Evolutionary conservation across 345 rosid genomes (phyloP), one percentile per base, ranked within the genome.

Genomic region (Dimocarpus longan): DNA sequence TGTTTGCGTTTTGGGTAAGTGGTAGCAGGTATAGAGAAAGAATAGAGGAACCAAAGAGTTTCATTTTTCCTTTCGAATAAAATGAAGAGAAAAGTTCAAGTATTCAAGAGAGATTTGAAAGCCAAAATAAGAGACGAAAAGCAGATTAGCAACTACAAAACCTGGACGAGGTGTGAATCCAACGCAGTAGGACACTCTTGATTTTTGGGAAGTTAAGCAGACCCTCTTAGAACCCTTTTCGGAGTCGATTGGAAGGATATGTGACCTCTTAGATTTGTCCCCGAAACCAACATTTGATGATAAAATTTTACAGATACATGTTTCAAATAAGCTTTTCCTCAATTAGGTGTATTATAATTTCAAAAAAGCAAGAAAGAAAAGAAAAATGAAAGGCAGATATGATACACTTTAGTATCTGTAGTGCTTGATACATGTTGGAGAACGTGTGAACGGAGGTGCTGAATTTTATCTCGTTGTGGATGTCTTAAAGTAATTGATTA

Each of bases 111-210:
- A 83, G 90, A 83, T 80, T 69, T 76, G 78, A 74, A 85, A 86
- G 83, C 71, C 86, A 76, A 80, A 50, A 52, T 18, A 10, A 37
- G 43, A 76, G 24, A 3, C 52, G 60, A 68, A 21, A 28, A 42
- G 32, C 68, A 66, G 75, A 42, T 75, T 91, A 95, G 85, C 99
- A 94, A 87, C 95, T 85, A 75, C 98, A 93, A 91, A 95, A 95
- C 97, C 98, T 91, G 96, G 91, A 93, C 79, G 97, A 93, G 78
- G 98, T 93, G 88, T 93, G 99, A 86, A 93, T 95, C 72, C 99
- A 96, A 92, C 97, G 98, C 98, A 95, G 95, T 85, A 93, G 98
- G 97, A 95, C 79, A 76, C 90, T 92, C 89, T 88, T 65, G 93
- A 86, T 76, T 79, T 88, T 92, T 90, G 95, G 21, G 85, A 80